phyloP scores from a whole-genome alignment of 2,329 filamentous ascomycete species.

The Aspergillus sp. region DNA sequence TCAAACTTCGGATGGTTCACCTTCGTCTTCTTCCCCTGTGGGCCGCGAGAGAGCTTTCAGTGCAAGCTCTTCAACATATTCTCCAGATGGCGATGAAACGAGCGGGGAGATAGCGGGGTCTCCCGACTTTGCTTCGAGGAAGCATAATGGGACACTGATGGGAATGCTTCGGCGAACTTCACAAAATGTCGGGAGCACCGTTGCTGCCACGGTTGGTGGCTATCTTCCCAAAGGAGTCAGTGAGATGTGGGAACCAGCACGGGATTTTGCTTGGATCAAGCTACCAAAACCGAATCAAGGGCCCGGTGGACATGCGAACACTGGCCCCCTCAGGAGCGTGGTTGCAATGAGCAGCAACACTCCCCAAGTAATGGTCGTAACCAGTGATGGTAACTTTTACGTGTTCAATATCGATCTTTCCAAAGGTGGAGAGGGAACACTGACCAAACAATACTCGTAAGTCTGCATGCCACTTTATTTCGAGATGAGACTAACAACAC shows the following conservation, averaged over 20 bases:
- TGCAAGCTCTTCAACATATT: conserved; percentile 21
- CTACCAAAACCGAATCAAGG: conserved; percentile 62
- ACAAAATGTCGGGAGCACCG: conserved; percentile 82
- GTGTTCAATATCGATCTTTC: conserved; percentile 95
- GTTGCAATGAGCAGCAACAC: conserved; percentile 94
- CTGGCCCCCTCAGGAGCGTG: conserved; percentile 73
- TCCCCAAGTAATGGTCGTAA: conserved; percentile 96
- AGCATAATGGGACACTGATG: conserved; percentile 71
- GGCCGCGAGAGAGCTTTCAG: conserved; percentile 21
- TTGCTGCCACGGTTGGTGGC: conserved; percentile 83
- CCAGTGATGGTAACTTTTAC: conserved; percentile 90
- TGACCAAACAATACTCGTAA: conserved; percentile 91
- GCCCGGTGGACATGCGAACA: conserved; percentile 30
- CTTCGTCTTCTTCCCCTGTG: conserved; percentile 18
- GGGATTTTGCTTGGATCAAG: conserved; percentile 96
- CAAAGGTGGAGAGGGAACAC: conserved; percentile 83
- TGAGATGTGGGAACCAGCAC: conserved; percentile 93
- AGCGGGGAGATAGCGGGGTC: conserved; percentile 20
- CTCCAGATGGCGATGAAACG: conserved; percentile 27
- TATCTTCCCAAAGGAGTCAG: conserved; percentile 92
- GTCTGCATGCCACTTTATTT: conserved; percentile 33
- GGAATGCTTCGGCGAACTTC: conserved; percentile 92
- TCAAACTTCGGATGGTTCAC: conserved; percentile 20
- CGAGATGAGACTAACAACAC: conserved; percentile 7
- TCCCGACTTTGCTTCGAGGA: conserved; percentile 34